Base-by-base conservation (phyloP, 352 stramenopile genomes). In the Aphanomyces astaci region DNA sequence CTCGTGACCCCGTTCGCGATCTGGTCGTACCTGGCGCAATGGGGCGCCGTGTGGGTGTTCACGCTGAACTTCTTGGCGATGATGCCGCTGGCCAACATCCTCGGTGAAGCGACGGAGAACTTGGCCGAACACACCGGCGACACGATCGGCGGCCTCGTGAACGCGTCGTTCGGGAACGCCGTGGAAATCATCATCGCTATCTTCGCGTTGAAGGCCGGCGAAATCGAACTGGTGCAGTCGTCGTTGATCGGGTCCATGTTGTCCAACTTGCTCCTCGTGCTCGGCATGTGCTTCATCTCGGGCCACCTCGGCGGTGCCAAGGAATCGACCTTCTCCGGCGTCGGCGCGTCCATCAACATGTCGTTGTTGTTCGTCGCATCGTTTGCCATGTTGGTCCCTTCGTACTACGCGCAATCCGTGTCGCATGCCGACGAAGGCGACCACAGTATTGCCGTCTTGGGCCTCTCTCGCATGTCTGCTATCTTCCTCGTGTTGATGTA, bases 121-220 rank as follows among this genome's bases (percentile, higher is more conserved):
- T 87, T 98, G 10, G 93, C 96, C 13, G 89, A 94, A 72, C 96
- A 99, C 79, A 98, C 95, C 46, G 97, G 93, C 72, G 92, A 98
- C 69, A 99, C 96, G 0, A 97, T 99, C 64, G 96, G 96, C 57
- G 96, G 96, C 1, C 81, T 99, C 17, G 84, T 99, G 31, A 99
- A 99, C 82, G 96, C 96, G 32, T 98, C 96, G 11, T 98, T 99
- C 73, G 96, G 96, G 56, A 99, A 99, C 81, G 92, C 95, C 3
- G 95, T 98, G 4, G 96, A 99, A 84, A 82, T 98, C 28, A 88
- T 99, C 28, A 97, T 99, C 63, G 94, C 96, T 3, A 85, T 97
- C 54, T 96, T 98, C 11, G 96, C 96, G 24, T 85, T 99, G 17
- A 79, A 84, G 36, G 82, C 90, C 27, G 94, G 93, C 45, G 89